A percentile compares a stretch with the other conserved stretches of the same genome.
Conservation (phyloP, 495 filamentous ascomycete genomes). For the Hypoxylon cercidicola region DNA sequence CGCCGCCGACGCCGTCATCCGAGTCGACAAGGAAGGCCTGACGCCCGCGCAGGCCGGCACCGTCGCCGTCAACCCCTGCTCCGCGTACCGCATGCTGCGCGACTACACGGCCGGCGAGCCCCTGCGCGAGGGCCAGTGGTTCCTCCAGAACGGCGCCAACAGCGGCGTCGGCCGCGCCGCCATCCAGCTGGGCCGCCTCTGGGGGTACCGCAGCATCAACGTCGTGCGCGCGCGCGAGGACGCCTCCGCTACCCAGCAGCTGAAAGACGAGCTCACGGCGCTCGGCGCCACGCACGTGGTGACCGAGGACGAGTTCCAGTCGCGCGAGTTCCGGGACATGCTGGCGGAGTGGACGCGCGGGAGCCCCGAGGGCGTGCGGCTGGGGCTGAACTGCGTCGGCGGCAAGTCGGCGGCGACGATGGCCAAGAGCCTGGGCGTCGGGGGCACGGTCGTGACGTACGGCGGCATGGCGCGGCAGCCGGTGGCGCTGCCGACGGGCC, state of each 20-base stretch:
- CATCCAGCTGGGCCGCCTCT: conserved; percentile 82
- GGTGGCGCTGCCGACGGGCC: conserved; percentile 75
- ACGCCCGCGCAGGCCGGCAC: conserved; percentile 81
- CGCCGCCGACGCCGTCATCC: conserved; percentile 68
- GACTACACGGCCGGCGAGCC: conserved; percentile 72
- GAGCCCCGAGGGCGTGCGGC: conserved; percentile 71
- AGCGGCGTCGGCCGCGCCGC: conserved; percentile 88
- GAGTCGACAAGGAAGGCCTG: conserved; percentile 74
- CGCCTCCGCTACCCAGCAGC: conserved; percentile 66
- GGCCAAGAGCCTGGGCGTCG: conserved; percentile 71
- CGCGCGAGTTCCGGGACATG: conserved; percentile 67
- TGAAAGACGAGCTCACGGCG: conserved; percentile 75
- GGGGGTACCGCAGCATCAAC: conserved; percentile 90
- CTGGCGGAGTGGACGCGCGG: conserved; percentile 74
- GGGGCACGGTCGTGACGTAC: conserved; percentile 87
- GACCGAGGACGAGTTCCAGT: conserved; percentile 75
- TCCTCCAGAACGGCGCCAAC: conserved; percentile 97
- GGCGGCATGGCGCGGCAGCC: conserved; percentile 93
- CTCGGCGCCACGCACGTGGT: conserved; percentile 86
- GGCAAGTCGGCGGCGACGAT: conserved; percentile 80
- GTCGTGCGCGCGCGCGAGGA: conserved; percentile 76
- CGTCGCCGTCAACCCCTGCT: conserved; percentile 90
- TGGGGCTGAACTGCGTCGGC: conserved; percentile 96
- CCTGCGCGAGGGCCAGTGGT: conserved; percentile 77
- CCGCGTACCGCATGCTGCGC: conserved; percentile 89